Evolutionary conservation across 139 green algal species (phyloP).

Genomic region (Raphidocelis subcapitata): DNA sequence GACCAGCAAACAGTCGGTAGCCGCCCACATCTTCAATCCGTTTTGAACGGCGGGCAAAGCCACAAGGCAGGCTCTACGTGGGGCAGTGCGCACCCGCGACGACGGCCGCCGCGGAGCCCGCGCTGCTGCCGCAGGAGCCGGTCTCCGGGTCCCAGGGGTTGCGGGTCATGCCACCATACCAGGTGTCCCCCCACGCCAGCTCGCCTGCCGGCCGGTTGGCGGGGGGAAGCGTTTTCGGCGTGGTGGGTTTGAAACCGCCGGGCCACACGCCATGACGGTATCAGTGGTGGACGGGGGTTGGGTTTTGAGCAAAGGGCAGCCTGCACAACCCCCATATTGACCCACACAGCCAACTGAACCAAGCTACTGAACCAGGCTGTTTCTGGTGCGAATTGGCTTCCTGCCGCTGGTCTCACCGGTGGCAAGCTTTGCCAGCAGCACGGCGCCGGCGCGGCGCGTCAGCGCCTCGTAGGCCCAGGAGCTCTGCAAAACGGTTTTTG

Average conservation of each 20-base stretch:
- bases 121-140: slow-evolving; percentile 24
- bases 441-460: neutral
- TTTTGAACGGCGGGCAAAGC: too few species aligned
- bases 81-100: slow-evolving; percentile 24
- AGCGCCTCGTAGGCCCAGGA: slow-evolving; percentile 7
- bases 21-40: too few species aligned
- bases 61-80: too few species aligned
- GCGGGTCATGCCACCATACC: slow-evolving; percentile 16
- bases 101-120: slow-evolving; percentile 13
- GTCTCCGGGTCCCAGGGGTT: slow-evolving; percentile 25
- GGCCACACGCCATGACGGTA: too few species aligned
- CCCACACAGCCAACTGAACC: neutral
- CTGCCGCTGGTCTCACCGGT: slow-evolving; percentile 3
- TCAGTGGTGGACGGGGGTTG: too few species aligned
- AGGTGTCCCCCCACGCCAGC: slow-evolving; percentile 20
- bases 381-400: neutral
- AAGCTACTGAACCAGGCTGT: neutral
- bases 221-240: too few species aligned
- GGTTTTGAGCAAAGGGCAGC: neutral
- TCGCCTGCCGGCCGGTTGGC: neutral
- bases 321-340: neutral
- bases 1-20: too few species aligned
- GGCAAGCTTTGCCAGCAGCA: slow-evolving; percentile 20
- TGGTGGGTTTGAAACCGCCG: too few species aligned
- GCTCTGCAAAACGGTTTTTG: neutral